phyloP scores from a whole-genome alignment of 352 stramenopile species.

The Globisporangium rhizosaccharum region DNA sequence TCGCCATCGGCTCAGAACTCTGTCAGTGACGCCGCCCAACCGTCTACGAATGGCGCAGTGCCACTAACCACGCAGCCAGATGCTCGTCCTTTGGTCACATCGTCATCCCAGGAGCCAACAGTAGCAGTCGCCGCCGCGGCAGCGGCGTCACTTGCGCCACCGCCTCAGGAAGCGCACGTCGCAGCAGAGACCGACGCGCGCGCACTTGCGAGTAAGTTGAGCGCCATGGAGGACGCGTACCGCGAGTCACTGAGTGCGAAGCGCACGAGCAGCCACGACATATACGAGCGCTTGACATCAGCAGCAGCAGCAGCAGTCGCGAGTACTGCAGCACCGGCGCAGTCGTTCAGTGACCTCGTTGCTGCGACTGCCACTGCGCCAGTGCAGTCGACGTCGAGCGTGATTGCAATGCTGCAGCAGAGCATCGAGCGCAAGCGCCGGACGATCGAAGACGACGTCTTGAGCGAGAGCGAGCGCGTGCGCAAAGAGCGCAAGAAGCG shows the following conservation, averaged over 20 bases:
- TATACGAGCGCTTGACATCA: no score
- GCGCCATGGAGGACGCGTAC: constrained; percentile 42
- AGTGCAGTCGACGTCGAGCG: constrained; percentile 22
- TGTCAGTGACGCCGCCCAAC: no score
- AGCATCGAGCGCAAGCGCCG: constrained; percentile 48
- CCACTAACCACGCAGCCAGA: no score
- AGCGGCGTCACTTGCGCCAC: no score
- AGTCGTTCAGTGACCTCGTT: not conserved
- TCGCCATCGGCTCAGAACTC: no score
- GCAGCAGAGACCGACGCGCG: constrained; percentile 4
- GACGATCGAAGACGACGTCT: constrained; percentile 36
- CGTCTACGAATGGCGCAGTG: no score
- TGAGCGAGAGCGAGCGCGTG: constrained; percentile 51
- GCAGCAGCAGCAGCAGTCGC: no score
- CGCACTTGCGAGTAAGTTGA: constrained; percentile 26
- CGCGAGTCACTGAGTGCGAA: constrained; percentile 17
- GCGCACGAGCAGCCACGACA: constrained; percentile 1
- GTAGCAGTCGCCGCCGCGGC: no score
- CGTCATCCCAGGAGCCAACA: no score
- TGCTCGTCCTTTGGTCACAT: no score
- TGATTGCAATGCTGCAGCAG: constrained; percentile 49
- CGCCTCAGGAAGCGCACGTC: not conserved
- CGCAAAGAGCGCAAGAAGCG: constrained; percentile 54
- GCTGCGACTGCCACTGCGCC: not conserved
- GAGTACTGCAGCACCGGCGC: not conserved